These are phyloP conservation scores for Blastomyces emzantsi DNA, from an alignment of 2,329 filamentous ascomycete species.

Conservation along the genomic window DNA sequence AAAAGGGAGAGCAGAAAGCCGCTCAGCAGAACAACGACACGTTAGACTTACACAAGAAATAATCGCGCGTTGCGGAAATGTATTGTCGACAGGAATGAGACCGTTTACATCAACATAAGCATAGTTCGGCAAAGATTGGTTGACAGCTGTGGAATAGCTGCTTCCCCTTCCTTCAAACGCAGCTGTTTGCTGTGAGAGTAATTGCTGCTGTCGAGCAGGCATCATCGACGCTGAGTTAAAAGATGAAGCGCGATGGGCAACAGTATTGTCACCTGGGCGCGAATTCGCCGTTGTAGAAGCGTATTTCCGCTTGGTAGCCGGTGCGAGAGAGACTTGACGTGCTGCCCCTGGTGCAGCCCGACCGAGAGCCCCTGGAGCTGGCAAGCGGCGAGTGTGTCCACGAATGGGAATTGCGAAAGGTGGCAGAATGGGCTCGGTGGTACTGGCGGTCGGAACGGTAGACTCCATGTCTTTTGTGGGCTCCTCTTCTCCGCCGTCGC, in stretches of 20 bases:
- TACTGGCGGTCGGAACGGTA: background rate
- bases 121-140: background rate
- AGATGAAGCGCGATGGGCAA: background rate
- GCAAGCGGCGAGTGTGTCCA: background rate
- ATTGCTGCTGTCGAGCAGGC: background rate
- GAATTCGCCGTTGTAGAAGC: background rate
- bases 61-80: background rate
- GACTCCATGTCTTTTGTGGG: background rate
- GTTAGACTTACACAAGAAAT: slow-evolving; percentile 13
- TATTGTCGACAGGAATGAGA: background rate
- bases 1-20: background rate
- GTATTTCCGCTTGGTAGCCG: background rate
- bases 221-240: background rate
- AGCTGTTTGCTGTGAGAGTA: background rate
- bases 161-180: background rate
- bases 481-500: background rate
- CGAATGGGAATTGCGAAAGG: background rate
- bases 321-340: background rate
- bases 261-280: background rate
- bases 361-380: background rate
- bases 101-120: slow-evolving; percentile 4
- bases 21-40: background rate
- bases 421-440: background rate
- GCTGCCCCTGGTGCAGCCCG: background rate
- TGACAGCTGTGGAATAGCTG: background rate